Evolutionary conservation across 352 stramenopile species (phyloP), one percentile per base, ranked within the genome.

Genomic region (Achlya hypogyna): DNA sequence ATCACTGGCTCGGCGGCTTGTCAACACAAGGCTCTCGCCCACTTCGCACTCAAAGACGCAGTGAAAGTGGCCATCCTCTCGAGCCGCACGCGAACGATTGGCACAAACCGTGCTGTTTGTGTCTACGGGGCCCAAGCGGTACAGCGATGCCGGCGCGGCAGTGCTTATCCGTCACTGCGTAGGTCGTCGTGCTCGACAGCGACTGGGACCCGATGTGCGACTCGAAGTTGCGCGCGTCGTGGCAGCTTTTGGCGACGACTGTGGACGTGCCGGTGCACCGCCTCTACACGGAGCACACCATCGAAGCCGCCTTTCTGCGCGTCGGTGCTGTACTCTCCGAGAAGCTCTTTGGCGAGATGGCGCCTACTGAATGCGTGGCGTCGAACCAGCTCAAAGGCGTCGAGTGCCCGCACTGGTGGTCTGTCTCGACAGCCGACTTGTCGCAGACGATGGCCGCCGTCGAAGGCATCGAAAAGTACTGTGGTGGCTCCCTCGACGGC

Each of bases 141-240:
- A 67, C 49, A 16, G 14, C 29, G 23, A 16, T 16, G 6, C 34
- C 14, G 6, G 34, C 34, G 34, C 34, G 34, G 6, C 14, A 6
- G 34, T 42, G 6, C 14, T 14, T 16, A 16, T 14, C 6, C 14
- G 34, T 14, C 6, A 6, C 34, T 14, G 34, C 54, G 16, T 67
- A 67, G 60, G 82, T 94, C 23, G 60, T 94, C 31, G 84, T 94
- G 1, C 51, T 94, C 9, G 86, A 94, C 47, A 87, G 84, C 68
- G 86, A 94, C 45, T 94, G 85, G 85, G 88, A 88, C 32, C 73
- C 79, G 1, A 79, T 76, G 5, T 91, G 83, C 60, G 85, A 94
- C 43, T 84, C 86, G 14, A 94, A 94, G 47, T 68, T 94, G 53
- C 83, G 86, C 1, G 86, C 86, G 6, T 81, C 78, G 45, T 94